Percentiles rank a stretch among this genome's conserved stretches.
Conservation (phyloP, 495 filamentous ascomycete genomes). For the Chaetomidium leptoderma region DNA sequence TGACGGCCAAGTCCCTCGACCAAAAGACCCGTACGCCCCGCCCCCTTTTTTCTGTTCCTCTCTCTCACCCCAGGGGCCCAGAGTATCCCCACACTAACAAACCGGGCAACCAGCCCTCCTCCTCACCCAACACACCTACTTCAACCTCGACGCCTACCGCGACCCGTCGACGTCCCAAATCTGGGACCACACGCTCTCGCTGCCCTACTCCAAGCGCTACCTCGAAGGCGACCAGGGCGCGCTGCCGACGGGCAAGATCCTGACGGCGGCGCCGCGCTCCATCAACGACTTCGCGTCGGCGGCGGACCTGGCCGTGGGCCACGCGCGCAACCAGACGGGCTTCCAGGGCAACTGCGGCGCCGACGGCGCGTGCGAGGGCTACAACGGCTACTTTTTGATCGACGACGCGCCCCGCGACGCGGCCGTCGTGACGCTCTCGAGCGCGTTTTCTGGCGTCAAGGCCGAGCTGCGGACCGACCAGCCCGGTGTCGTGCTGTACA, state of each 20-base stretch:
- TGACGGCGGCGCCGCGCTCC: conserved; percentile 49
- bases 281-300: conserved; percentile 68
- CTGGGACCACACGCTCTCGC: conserved; percentile 65
- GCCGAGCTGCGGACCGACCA: conserved; percentile 68
- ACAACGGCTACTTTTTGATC: conserved; percentile 73
- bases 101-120: conserved; percentile 51
- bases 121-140: conserved; percentile 78
- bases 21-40: conserved; percentile 42
- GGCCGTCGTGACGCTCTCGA: conserved; percentile 54
- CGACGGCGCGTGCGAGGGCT: conserved; percentile 63
- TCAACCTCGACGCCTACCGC: conserved; percentile 77
- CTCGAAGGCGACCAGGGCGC: conserved; percentile 64
- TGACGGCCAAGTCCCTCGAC: conserved; percentile 48
- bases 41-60: background rate
- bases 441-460: conserved; percentile 59
- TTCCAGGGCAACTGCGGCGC: conserved; percentile 65
- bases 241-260: conserved; percentile 69
- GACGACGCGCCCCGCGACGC: conserved; percentile 58
- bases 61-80: too few species aligned
- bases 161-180: conserved; percentile 55
- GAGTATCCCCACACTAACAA: background rate
- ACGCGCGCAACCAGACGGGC: conserved; percentile 51
- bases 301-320: conserved; percentile 59
- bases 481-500: conserved; percentile 66
- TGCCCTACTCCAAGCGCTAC: conserved; percentile 68